Base-by-base conservation (phyloP, 768 basidiomycete species). In the Boletus edulis region DNA sequence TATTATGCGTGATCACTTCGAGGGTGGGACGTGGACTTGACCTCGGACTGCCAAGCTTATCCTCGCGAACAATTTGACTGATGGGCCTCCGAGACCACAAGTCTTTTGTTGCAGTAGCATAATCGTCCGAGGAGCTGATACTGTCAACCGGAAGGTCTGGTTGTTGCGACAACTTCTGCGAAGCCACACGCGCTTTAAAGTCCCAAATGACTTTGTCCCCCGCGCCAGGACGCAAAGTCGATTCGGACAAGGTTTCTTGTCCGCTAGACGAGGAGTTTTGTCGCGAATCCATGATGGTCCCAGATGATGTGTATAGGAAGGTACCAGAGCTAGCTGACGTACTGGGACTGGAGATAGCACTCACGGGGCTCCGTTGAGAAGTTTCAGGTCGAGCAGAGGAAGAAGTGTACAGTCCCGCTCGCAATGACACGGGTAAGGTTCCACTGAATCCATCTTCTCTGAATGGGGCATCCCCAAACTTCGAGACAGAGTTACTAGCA, bases 301-400 rank as follows among this genome's bases (percentile, higher is more conserved):
- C 59, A 39, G 70, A 62, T 11, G 70, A 60, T 35, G 65, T 55
- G 31, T 70, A 67, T 46, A 65, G 52, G 34, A 58, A 58, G 40
- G 57, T 64, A 49, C 57, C 51, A 51, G 63, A 62, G 56, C 67
- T 71, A 31, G 76, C 65, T 37, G 73, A 72, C 14, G 72, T 59
- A n/a, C 66, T 60, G 47, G 72, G 69, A 29, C 74, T 71, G 9
- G 78, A 80, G 49, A 78, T 79, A 40, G 81, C 78, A 57, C 79
- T 84, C 50, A 81, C 74, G 12, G 87, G 87, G 45, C 86, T 88
- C 37, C 80, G 81, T 46, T 86, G 84, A 27, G 86, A 83, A 7
- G 75, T 74, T 54, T 84, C 81, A 27, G 75, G 51, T 43, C 70
- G 67, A 29, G 39, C 46, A 22, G 62, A 50, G 13, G 64, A 51